These are phyloP conservation scores for Podaxis sp. DNA, from an alignment of 768 basidiomycete species.

Conservation along the genomic window DNA sequence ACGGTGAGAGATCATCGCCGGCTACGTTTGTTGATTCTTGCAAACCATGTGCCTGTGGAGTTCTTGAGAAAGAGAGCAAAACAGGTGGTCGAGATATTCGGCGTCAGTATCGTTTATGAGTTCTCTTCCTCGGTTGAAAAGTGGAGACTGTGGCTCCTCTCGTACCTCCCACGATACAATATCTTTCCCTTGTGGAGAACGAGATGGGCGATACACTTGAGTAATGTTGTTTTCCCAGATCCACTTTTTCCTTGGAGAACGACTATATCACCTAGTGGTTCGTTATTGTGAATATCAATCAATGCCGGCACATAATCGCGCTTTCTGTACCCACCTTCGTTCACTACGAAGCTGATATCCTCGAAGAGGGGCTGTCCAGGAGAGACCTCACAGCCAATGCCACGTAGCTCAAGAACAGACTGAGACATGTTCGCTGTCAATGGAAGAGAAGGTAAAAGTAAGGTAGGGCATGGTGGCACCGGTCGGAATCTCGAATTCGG, in stretches of 20 bases:
- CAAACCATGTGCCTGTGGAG: constrained; percentile 48
- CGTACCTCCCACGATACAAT: constrained; percentile 63
- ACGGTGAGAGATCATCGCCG: constrained; percentile 11
- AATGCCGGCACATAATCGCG: neutral
- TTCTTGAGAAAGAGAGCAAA: constrained; percentile 28
- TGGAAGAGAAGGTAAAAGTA: constrained; percentile 1
- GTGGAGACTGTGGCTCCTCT: neutral
- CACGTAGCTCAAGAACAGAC: constrained; percentile 49
- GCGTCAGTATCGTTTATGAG: neutral
- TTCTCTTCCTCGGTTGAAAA: neutral
- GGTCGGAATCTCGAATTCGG: neutral
- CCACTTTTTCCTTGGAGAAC: constrained; percentile 81
- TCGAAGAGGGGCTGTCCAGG: constrained; percentile 53
- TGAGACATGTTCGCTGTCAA: constrained; percentile 16
- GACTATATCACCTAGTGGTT: constrained; percentile 57
- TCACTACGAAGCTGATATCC: constrained; percentile 58
- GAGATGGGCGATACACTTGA: constrained; percentile 84
- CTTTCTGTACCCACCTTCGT: constrained; percentile 40
- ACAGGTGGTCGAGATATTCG: neutral
- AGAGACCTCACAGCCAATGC: constrained; percentile 47
- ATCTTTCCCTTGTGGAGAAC: constrained; percentile 68
- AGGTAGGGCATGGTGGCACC: neutral
- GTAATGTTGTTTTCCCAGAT: constrained; percentile 74
- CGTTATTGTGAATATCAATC: neutral
- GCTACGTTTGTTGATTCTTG: neutral